Evolutionary conservation across 179 eudicot genomes (phyloP).

Genomic region (Beta corolliflora): DNA sequence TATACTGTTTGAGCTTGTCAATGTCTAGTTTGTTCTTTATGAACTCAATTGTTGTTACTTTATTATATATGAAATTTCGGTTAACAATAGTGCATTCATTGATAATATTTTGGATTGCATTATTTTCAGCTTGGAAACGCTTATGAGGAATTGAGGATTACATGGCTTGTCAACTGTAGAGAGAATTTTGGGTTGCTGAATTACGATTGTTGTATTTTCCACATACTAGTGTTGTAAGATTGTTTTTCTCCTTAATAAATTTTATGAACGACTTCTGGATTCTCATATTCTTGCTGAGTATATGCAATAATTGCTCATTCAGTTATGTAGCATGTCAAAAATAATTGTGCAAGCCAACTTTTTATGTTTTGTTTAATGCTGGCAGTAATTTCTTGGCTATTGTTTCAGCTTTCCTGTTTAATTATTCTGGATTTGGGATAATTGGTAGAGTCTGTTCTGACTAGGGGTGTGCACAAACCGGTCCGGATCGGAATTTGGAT

Average conservation of each 20-base stretch:
- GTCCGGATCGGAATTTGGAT: no score
- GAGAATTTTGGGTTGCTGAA: neutral
- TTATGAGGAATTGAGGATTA: constrained; percentile 24
- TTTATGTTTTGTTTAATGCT: neutral
- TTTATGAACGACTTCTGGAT: neutral
- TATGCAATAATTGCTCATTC: neutral
- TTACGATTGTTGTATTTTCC: constrained; percentile 14
- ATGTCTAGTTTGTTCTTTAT: no score
- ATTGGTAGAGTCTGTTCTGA: neutral
- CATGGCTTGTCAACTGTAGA: neutral
- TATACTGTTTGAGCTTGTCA: no score
- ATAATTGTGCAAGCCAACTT: neutral
- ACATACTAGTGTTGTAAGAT: constrained; percentile 24
- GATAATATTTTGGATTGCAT: neutral
- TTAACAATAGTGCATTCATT: neutral
- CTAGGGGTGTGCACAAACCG: no score
- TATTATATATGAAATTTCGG: neutral
- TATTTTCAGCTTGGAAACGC: constrained; percentile 31
- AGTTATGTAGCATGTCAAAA: neutral
- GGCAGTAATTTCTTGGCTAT: neutral
- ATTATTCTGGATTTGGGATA: neutral
- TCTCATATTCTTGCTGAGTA: constrained; percentile 7
- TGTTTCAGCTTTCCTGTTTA: neutral
- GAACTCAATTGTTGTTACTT: no score
- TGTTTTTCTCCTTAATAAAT: neutral